Evolutionary conservation across 352 stramenopile species (phyloP).

Genomic region (Phytophthora ramorum): DNA sequence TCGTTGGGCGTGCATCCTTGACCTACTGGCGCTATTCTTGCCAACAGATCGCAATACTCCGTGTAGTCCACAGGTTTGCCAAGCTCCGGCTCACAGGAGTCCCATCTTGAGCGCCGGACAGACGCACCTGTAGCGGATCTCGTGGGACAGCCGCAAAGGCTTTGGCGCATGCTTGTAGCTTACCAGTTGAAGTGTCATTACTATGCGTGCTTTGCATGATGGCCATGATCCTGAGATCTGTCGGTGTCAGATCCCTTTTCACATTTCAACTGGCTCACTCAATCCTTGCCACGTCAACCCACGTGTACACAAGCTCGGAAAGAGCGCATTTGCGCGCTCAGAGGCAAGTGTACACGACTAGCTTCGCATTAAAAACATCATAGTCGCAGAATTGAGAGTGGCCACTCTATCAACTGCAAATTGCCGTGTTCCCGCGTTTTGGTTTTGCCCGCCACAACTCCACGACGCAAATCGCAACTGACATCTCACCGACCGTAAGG

Average conservation of each 20-base stretch:
- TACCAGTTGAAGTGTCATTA: background rate
- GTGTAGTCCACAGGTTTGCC: conserved; percentile 8
- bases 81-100: background rate
- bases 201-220: conserved; percentile 16
- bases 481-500: conserved; percentile 2
- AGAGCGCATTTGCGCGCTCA: background rate
- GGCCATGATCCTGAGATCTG: conserved; percentile 21
- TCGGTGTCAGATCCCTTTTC: background rate
- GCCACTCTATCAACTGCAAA: background rate
- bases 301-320: background rate
- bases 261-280: no score
- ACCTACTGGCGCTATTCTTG: no score
- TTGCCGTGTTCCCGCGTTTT: background rate
- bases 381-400: no score
- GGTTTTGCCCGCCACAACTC: background rate
- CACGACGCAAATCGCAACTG: conserved; percentile 23
- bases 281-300: no score
- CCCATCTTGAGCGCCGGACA: conserved; percentile 2
- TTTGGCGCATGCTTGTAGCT: background rate
- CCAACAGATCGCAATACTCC: conserved; percentile 11
- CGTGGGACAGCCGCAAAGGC: conserved; percentile 15
- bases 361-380: no score
- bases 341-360: background rate
- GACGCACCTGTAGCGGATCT: background rate
- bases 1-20: conserved; percentile 8